Base-by-base conservation (phyloP, 257 asterid genomes). In the Solanum lignicaule region DNA sequence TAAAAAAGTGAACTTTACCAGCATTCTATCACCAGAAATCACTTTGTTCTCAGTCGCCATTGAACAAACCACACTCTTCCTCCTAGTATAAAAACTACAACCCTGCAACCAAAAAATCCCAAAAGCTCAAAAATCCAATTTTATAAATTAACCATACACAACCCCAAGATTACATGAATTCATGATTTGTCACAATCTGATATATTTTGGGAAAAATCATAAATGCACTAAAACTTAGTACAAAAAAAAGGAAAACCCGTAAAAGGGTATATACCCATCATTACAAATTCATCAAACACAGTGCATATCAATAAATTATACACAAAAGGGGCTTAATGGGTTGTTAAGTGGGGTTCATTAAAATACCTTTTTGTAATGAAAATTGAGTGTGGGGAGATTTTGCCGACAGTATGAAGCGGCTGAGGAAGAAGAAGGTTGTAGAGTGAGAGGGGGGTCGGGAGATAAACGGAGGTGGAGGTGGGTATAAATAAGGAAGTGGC, bases 21-120 rank as follows among this genome's bases (percentile, higher is more conserved):
- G 92, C 99, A 96, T 94, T 93, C 95, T 94, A 29, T 93, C 92
- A 46, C 95, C 95, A 29, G 96, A 88, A 84, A 91, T 87, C 32
- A 91, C 86, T 36, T 33, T 90, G 55, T 87, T 90, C 88, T 94
- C 98, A 86, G 94, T 46, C 87, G 94, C 90, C 41, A 93, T 72
- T 78, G 89, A 88, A 88, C 96, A 92, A 92, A 86, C 14, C 91
- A 46, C n/a, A 72, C 79, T 88, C 90, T 93, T 93, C 68, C 91
- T 87, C 84, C 88, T 90, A 46, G 29, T 16, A 9, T 18, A 4
- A 4, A 23, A 82, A 82, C 29, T 48, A 48, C 12, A 48, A 82
- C 60, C 36, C 86, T 82, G 39, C 29, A 31, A 14, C 62, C 29
- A 48, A 31, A 41, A 68, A 29, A 82, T 43, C 20, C 48, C 65